These are phyloP conservation scores for Solanum chaucha DNA, from an alignment of 257 asterid genomes.

Conservation along the genomic window DNA sequence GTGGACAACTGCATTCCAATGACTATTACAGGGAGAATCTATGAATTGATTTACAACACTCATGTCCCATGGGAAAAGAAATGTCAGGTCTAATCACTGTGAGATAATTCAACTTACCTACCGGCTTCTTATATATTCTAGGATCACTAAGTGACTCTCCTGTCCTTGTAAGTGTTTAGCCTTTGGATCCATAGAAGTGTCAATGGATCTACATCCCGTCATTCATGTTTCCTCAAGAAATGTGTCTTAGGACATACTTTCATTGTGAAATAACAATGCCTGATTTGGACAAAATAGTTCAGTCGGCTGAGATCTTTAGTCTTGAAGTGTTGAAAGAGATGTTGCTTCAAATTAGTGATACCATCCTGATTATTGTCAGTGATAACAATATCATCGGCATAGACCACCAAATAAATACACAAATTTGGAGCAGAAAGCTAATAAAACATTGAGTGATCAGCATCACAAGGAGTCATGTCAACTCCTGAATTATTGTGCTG, in stretches of 20 bases:
- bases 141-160: not conserved
- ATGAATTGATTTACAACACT: not conserved
- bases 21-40: not conserved
- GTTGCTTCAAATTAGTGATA: not conserved
- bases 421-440: not conserved
- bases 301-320: not conserved
- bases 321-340: not conserved
- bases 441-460: not conserved
- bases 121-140: not conserved
- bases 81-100: not conserved
- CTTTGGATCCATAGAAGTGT: not conserved
- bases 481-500: not conserved
- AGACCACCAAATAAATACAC: not conserved
- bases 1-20: not conserved
- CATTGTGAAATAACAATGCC: not conserved
- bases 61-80: not conserved
- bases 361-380: not conserved
- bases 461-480: not conserved
- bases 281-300: not conserved
- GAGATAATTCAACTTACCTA: not conserved
- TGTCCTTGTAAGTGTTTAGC: not conserved
- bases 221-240: not conserved
- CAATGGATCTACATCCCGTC: not conserved
- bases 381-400: not conserved
- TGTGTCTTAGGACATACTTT: not conserved